These are phyloP conservation scores for Debaryomyces singareniensis DNA, from an alignment of 1,139 yeast species.

Conservation along the genomic window DNA sequence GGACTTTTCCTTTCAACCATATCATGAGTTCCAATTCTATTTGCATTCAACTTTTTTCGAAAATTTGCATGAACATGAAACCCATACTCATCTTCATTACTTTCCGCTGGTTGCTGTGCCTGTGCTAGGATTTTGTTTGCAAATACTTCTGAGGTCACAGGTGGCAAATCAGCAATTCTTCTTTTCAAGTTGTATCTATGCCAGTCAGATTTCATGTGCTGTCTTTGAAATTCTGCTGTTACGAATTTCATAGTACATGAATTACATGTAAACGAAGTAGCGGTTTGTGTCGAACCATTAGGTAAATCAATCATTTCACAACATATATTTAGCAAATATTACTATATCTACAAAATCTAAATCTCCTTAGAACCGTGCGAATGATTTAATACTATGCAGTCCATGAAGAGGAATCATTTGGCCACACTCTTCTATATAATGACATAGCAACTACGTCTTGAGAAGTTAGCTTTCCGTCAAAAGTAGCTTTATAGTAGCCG, in stretches of 20 bases:
- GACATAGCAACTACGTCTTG: constrained; percentile 96
- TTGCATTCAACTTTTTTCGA: constrained; percentile 1
- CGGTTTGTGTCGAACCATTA: constrained; percentile 28
- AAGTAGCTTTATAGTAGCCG: constrained; percentile 94
- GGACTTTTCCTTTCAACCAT: constrained; percentile 6
- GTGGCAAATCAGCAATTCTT: constrained; percentile 78
- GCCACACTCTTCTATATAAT: constrained; percentile 91
- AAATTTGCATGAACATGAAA: constrained; percentile 30
- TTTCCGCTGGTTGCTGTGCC: constrained; percentile 13
- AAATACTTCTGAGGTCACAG: constrained; percentile 74
- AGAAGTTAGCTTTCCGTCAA: constrained; percentile 84
- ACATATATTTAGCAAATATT: no score
- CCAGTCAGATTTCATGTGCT: constrained; percentile 96
- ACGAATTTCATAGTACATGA: constrained; percentile 79
- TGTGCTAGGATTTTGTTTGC: constrained; percentile 58
- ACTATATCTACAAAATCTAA: not conserved
- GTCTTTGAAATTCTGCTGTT: constrained; percentile 73
- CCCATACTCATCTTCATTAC: constrained; percentile 57
- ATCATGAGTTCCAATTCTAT: constrained; percentile 9
- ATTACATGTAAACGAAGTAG: constrained; percentile 64
- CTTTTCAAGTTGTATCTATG: constrained; percentile 89
- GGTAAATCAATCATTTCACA: constrained; percentile 21
- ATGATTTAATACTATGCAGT: constrained; percentile 1
- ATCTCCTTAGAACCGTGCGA: not conserved
- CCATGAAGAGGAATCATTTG: constrained; percentile 21